Base-by-base conservation (phyloP, 768 basidiomycete species). In the Leccinellum albellum region DNA sequence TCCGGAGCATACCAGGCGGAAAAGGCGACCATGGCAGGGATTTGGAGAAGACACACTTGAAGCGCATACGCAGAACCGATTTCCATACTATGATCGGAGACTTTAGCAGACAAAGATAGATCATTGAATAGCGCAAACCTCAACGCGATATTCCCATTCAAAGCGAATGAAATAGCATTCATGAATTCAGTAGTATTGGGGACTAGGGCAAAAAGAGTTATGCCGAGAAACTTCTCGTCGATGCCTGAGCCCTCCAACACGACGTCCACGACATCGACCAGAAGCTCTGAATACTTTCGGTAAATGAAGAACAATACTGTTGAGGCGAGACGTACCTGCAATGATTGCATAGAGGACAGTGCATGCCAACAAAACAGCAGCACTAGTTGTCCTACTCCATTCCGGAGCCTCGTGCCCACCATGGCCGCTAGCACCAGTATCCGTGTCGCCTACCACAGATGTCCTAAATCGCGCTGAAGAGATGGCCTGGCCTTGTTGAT, bases 141-240 rank as follows among this genome's bases (percentile, higher is more conserved):
- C 24, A 99, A 75, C 2, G 97, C 93, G 61, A 99, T 99, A 70
- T 98, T 98, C 6, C 89, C 96, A 67, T 97, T 91, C 60, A 99
- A 73, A 26, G 97, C 95, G 69, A 99, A 99, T 3, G 94, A 96
- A 59, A 98, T 94, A 50, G 97, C 97, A 68, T 98, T 98, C 94
- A 97, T 97, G 72, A 99, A 98, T 73, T 99, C 97, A 2, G 97
- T 98, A 4, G 95, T 97, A 69, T 99, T 99, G 4, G 97, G 97
- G 1, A 98, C 95, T 31, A 99, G 82, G 8, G 97, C 97, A 68
- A 99, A 98, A 10, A 99, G 80, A 0, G 94, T 98, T 59, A 99
- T 81, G 51, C 97, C 97, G 29, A 99, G 82, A 79, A 98, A 95
- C 70, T 99, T 99, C 69, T 98, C 97, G 56, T 97, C 91, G 28